Evolutionary conservation across 176 grass and related monocot genomes (phyloP).

Genomic region (Poa pratensis): DNA sequence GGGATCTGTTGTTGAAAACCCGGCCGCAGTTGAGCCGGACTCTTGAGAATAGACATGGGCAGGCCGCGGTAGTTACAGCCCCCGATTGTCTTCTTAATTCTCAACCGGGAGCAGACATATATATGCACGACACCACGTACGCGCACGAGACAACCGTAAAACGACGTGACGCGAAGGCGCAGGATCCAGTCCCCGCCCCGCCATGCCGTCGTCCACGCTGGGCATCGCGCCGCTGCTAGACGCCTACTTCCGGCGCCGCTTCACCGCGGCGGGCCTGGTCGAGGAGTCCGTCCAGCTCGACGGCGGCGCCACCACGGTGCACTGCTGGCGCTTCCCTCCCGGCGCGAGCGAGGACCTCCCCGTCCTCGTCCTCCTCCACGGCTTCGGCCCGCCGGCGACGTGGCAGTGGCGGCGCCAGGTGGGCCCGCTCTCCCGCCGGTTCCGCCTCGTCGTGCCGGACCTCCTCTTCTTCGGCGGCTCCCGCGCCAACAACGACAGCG

Average conservation of each 20-base stretch:
- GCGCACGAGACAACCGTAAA: neutral
- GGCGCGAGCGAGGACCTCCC: slow-evolving; percentile 34
- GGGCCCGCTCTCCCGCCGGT: slow-evolving; percentile 54
- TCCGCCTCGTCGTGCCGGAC: slow-evolving; percentile 84
- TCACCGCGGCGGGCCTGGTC: slow-evolving; percentile 64
- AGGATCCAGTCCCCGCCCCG: neutral
- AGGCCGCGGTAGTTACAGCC: neutral
- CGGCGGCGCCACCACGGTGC: slow-evolving; percentile 60
- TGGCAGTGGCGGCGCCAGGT: slow-evolving; percentile 87
- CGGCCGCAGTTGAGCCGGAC: neutral
- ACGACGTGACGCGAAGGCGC: neutral
- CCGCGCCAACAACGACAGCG: slow-evolving; percentile 21
- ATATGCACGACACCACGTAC: neutral
- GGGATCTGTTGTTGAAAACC: neutral
- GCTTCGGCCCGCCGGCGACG: slow-evolving; percentile 66
- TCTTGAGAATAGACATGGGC: neutral
- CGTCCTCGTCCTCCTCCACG: slow-evolving; percentile 82
- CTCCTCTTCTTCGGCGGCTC: slow-evolving; percentile 94
- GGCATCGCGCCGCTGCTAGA: slow-evolving; percentile 55
- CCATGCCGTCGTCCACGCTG: slow-evolving; percentile 40
- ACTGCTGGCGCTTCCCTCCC: slow-evolving; percentile 50
- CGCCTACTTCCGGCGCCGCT: slow-evolving; percentile 54
- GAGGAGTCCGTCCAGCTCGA: slow-evolving; percentile 51
- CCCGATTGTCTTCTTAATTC: neutral
- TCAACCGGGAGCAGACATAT: neutral